These are phyloP conservation scores for Erodium maritimum DNA, from an alignment of 345 rosid species.

Conservation along the genomic window DNA sequence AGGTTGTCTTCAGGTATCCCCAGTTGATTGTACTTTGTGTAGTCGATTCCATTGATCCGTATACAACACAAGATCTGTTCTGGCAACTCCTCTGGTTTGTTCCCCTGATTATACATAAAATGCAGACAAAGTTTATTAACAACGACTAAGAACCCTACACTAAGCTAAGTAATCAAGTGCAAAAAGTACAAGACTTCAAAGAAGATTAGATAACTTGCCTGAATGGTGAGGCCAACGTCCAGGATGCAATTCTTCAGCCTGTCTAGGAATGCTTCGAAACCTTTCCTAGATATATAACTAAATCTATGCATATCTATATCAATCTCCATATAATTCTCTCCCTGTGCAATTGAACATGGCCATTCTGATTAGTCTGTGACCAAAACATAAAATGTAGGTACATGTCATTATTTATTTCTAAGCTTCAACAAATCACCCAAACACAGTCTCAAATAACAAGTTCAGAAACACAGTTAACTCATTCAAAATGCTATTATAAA, in stretches of 20 bases:
- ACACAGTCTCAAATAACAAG: too few relatives aligned
- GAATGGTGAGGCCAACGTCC: slow-evolving; percentile 92
- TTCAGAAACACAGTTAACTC: too few relatives aligned
- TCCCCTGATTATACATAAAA: slow-evolving; percentile 71
- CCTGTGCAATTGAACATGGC: slow-evolving; percentile 29
- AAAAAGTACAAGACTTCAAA: too few relatives aligned
- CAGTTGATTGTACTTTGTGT: slow-evolving; percentile 55
- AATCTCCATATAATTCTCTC: slow-evolving; percentile 76
- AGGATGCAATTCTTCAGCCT: slow-evolving; percentile 60
- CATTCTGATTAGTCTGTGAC: too few relatives aligned
- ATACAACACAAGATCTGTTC: slow-evolving; percentile 82
- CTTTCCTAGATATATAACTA: slow-evolving; percentile 84
- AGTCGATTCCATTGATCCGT: slow-evolving; percentile 63
- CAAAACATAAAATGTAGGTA: too few relatives aligned
- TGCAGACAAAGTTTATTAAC: too few relatives aligned
- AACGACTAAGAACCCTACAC: too few relatives aligned
- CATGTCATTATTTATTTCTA: too few relatives aligned
- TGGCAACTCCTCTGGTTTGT: slow-evolving; percentile 82
- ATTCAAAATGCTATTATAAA: too few relatives aligned
- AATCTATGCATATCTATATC: slow-evolving; percentile 97
- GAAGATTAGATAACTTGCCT: slow-evolving; percentile 28
- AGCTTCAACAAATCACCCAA: too few relatives aligned
- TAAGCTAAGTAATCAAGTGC: too few relatives aligned
- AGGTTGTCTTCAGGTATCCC: slow-evolving; percentile 31
- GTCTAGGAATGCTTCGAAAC: slow-evolving; percentile 72